These are phyloP conservation scores for Gossypium schwendimanii DNA, from an alignment of 441 rosid genomes.

Conservation along the genomic window DNA sequence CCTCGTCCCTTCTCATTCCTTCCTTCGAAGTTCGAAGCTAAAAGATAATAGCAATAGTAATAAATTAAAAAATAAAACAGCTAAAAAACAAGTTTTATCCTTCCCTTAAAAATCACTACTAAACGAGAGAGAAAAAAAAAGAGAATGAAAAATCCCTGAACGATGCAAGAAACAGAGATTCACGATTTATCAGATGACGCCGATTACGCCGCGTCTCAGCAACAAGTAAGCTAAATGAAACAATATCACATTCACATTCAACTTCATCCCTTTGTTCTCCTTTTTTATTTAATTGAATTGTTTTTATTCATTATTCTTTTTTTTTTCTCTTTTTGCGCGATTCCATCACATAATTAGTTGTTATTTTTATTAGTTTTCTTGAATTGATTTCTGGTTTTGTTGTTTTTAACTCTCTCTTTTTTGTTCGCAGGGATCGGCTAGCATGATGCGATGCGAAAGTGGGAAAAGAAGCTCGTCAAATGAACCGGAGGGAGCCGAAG, in stretches of 20 bases:
- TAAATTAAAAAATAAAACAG: slow-evolving; percentile 7
- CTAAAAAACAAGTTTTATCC: not conserved
- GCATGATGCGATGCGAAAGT: slow-evolving; percentile 58
- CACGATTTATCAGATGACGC: slow-evolving; percentile 95
- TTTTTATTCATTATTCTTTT: not conserved
- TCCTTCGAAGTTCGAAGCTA: slow-evolving; percentile 17
- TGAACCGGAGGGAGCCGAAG: slow-evolving; percentile 65
- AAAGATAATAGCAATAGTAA: slow-evolving; percentile 5
- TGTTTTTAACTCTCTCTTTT: not conserved
- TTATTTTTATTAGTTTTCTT: not conserved
- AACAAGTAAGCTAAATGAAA: slow-evolving; percentile 41
- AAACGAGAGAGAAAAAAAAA: not conserved
- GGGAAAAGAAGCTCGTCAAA: slow-evolving; percentile 46
- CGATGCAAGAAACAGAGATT: slow-evolving; percentile 71
- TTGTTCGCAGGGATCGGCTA: slow-evolving; percentile 53
- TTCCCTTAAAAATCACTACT: not conserved
- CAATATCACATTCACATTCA: not conserved
- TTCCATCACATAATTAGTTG: not conserved
- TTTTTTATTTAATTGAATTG: not conserved
- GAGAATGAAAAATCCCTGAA: slow-evolving; percentile 5
- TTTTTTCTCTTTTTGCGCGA: not conserved
- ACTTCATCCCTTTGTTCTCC: not conserved
- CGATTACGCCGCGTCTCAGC: slow-evolving; percentile 87
- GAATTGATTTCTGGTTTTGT: not conserved
- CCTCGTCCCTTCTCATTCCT: slow-evolving; percentile 9